These are phyloP conservation scores for Colletotrichum costaricense DNA, from an alignment of 2,329 filamentous ascomycete species.

Conservation along the genomic window DNA sequence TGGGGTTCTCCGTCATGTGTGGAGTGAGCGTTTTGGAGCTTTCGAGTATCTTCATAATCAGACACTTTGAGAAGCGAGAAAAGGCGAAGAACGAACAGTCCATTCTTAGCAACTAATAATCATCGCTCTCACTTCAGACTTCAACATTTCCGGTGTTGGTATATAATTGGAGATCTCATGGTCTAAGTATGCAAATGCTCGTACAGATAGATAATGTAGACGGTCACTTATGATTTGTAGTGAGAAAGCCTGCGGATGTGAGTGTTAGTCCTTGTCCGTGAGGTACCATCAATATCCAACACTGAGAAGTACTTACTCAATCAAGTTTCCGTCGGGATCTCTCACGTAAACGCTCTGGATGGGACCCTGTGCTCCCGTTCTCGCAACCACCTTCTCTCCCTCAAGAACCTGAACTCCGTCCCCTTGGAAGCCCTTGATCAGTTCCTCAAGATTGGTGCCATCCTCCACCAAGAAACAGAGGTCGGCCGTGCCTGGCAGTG, in stretches of 20 bases:
- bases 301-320: constrained; percentile 61
- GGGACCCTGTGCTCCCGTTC: constrained; percentile 66
- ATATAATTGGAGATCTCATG: neutral
- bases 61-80: neutral
- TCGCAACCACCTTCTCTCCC: constrained; percentile 60
- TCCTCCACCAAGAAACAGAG: constrained; percentile 69
- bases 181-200: neutral
- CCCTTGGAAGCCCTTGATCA: constrained; percentile 53
- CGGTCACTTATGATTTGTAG: neutral
- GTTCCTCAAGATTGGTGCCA: constrained; percentile 53
- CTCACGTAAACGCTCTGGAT: constrained; percentile 69
- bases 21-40: neutral
- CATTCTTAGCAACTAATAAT: neutral
- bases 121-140: neutral
- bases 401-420: constrained; percentile 62
- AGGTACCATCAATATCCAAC: neutral
- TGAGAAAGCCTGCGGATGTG: neutral
- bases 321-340: constrained; percentile 71
- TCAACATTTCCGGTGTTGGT: neutral
- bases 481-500: constrained; percentile 67
- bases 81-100: neutral
- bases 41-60: neutral
- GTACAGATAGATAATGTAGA: no score
- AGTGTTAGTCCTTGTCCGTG: neutral
- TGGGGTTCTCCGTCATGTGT: neutral